Evolutionary conservation across 495 filamentous ascomycete species (phyloP).

Genomic region (Aspergillus mulundensis): DNA sequence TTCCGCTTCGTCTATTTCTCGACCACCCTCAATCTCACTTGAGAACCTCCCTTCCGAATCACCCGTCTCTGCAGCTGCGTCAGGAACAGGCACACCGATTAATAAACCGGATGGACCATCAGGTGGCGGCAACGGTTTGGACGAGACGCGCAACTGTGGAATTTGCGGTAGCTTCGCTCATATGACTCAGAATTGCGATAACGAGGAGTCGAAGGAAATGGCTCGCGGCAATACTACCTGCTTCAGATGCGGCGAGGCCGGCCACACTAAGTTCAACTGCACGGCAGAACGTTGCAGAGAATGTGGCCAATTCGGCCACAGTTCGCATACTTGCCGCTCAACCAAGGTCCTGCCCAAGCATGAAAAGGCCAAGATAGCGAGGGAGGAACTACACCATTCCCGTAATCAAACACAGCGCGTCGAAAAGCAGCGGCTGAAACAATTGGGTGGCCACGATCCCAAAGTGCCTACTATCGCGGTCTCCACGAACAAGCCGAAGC

Average conservation of each 20-base stretch:
- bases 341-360: constrained; percentile 31
- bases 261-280: constrained; percentile 39
- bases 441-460: constrained; percentile 44
- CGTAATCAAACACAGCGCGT: constrained; percentile 27
- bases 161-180: constrained; percentile 48
- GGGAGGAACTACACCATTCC: constrained; percentile 32
- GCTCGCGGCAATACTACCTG: constrained; percentile 32
- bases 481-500: constrained; percentile 17
- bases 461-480: constrained; percentile 43
- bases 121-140: constrained; percentile 43
- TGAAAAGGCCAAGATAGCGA: constrained; percentile 28
- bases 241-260: constrained; percentile 38
- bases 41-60: constrained; percentile 25
- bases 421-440: constrained; percentile 39
- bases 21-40: constrained; percentile 24
- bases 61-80: constrained; percentile 24
- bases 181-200: constrained; percentile 47
- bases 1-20: constrained; percentile 20
- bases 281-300: constrained; percentile 39
- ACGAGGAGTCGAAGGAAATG: constrained; percentile 34
- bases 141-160: constrained; percentile 39
- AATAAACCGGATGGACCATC: constrained; percentile 35
- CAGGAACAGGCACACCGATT: constrained; percentile 23
- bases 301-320: constrained; percentile 48
- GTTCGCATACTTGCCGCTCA: constrained; percentile 28